Percentiles rank a stretch among this genome's conserved stretches.
Conservation (phyloP, 805 yeast genomes). For the Lipomyces orientalis region DNA sequence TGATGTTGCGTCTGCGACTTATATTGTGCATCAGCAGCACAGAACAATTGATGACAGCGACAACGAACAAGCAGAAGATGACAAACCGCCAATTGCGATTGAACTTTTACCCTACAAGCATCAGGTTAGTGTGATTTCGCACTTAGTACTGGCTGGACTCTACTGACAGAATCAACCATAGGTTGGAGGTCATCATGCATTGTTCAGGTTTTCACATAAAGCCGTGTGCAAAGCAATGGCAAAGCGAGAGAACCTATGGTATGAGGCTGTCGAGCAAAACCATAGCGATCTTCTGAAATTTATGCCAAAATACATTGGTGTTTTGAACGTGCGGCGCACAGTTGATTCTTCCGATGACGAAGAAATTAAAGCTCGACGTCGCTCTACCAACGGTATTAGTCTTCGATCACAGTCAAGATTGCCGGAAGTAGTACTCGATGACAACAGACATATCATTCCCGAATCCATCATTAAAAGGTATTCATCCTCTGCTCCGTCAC, state of each 20-base stretch:
- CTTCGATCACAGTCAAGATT: constrained; percentile 40
- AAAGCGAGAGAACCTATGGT: constrained; percentile 88
- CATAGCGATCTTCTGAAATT: constrained; percentile 79
- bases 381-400: constrained; percentile 39
- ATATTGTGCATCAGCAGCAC: constrained; percentile 42
- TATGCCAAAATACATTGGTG: constrained; percentile 96
- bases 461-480: constrained; percentile 72
- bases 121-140: constrained; percentile 53
- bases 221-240: constrained; percentile 95
- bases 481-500: constrained; percentile 52
- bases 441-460: constrained; percentile 90
- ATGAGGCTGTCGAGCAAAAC: constrained; percentile 80
- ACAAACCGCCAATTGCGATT: constrained; percentile 62
- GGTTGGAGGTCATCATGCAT: constrained; percentile 96
- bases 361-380: constrained; percentile 9
- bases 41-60: constrained; percentile 33
- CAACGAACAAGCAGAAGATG: constrained; percentile 22
- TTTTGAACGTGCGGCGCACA: constrained; percentile 84
- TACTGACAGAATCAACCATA: neutral
- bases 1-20: constrained; percentile 44
- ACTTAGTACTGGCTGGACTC: neutral
- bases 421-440: constrained; percentile 89
- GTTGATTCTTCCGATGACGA: constrained; percentile 43
- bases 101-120: constrained; percentile 90
- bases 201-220: constrained; percentile 84